Base-by-base conservation (phyloP, 345 rosid genomes). In the Geranium rotundifolium region DNA sequence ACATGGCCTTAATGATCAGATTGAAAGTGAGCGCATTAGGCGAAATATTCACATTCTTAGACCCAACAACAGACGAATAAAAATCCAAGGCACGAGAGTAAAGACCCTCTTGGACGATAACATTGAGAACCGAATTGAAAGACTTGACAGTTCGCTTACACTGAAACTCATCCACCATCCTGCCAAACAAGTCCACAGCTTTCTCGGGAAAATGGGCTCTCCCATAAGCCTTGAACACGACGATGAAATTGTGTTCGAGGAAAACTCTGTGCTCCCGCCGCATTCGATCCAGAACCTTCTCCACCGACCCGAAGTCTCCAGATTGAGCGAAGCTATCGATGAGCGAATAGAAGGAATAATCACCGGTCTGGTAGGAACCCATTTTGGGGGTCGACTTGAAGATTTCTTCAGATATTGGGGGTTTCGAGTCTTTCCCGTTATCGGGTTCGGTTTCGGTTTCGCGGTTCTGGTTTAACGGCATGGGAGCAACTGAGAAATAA, bases 41-140 rank as follows among this genome's bases (percentile, higher is more conserved):
- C 15, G 72, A 59, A 30, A 86, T 69, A 73, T 72, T 80, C 61
- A 78, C 76, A 54, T 71, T 57, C 68, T 76, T 88, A 7, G 75
- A 69, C 64, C 68, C 68, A 57, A 80, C 79, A 62, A 79, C 84
- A 41, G 63, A 60, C 63, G 80, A 76, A 74, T 82, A 80, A 76
- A 90, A 88, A 79, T 87, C 87, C 65, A 93, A 71, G 16, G 87
- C 95, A 1, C 75, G 89, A 58, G 52, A 41, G 63, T 76, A 81
- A 23, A 76, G 73, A 61, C 90, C 84, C 19, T 76, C 89, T 19
- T 79, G 82, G 65, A 82, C 67, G 69, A 88, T 75, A 54, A 90
- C 82, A 65, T 90, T 87, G 50, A 93, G 78, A 46, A 88, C 96
- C 7, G 96, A 88, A 79, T 93, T 93, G 75, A 93, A 90, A 1